These are phyloP conservation scores for Creolimax fragrantissima DNA, from an alignment of 78 protist genomes.

Conservation along the genomic window DNA sequence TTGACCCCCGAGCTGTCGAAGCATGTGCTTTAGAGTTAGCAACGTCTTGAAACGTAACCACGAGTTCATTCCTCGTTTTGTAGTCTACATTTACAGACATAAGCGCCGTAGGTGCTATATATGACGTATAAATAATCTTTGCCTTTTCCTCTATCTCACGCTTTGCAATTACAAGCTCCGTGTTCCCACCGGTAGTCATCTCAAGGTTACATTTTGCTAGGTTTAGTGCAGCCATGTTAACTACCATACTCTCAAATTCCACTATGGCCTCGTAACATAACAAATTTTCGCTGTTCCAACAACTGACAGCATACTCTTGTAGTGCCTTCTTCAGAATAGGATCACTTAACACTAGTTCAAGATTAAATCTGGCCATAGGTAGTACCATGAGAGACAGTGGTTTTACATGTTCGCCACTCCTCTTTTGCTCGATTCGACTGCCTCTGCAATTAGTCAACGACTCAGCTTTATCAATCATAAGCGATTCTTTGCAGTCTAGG, in stretches of 20 bases:
- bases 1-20: not conserved
- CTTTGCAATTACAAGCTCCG: not conserved
- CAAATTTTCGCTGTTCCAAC: not conserved
- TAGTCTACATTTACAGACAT: not conserved
- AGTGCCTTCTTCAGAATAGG: not conserved
- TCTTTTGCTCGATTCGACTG: no score
- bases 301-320: not conserved
- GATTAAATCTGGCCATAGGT: not conserved
- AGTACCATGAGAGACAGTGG: not conserved
- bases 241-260: not conserved
- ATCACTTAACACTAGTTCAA: not conserved
- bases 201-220: not conserved
- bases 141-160: not conserved
- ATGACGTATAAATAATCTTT: not conserved
- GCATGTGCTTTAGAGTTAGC: not conserved
- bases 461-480: no score
- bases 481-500: no score
- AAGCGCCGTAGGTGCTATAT: not conserved
- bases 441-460: no score
- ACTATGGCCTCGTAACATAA: not conserved
- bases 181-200: not conserved
- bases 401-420: not conserved
- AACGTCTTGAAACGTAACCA: not conserved
- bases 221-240: not conserved
- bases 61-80: not conserved